Conservation (phyloP, 768 basidiomycete species). For the Lenzites betulinus region DNA sequence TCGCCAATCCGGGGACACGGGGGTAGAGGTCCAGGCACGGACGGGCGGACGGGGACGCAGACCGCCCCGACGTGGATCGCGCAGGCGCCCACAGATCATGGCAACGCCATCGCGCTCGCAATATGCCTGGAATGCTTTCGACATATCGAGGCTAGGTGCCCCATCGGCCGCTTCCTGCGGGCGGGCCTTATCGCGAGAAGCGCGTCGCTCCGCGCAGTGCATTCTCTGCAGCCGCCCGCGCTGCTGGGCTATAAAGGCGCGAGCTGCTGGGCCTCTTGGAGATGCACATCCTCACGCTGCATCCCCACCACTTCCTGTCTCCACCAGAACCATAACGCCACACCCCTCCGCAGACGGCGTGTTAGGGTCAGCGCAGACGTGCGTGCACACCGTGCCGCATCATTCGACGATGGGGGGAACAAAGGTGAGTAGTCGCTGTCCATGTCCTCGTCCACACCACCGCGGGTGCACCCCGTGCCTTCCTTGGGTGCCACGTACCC, state of each 20-base stretch:
- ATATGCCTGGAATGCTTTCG: slow-evolving; percentile 2
- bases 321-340: neutral
- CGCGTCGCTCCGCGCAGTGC: neutral
- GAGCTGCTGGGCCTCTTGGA: neutral
- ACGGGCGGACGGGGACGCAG: no score
- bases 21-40: no score
- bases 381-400: neutral
- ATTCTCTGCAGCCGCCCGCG: neutral
- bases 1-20: no score
- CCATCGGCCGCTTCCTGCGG: neutral
- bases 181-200: neutral
- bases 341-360: neutral
- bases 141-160: slow-evolving; percentile 13
- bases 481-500: slow-evolving; percentile 28
- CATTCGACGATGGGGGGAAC: neutral
- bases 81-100: neutral
- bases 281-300: neutral
- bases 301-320: neutral
- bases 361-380: neutral
- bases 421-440: neutral
- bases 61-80: neutral
- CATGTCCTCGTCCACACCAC: slow-evolving; percentile 1
- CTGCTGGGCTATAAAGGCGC: neutral
- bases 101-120: neutral
- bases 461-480: slow-evolving; percentile 20